phyloP scores from a whole-genome alignment of 371 early-diverging fungal genomes.

The Rhizopus stolonifer region DNA sequence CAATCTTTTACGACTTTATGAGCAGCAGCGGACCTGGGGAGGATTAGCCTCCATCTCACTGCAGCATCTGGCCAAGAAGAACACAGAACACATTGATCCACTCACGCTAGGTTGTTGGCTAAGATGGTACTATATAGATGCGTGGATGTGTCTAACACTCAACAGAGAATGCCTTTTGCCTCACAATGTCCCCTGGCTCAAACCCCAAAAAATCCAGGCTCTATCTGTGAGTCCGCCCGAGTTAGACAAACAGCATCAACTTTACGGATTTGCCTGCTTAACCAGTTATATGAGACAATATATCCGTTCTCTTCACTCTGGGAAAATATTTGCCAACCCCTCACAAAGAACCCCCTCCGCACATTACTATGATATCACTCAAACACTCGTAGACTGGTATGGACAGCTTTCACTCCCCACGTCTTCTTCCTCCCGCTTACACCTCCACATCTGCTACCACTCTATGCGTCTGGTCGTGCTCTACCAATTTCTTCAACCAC shows the following conservation, averaged over 20 bases:
- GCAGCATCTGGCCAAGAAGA: conserved; percentile 15
- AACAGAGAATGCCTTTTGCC: conserved; percentile 39
- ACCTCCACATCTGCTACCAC: conserved; percentile 45
- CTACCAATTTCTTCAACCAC: conserved; percentile 35
- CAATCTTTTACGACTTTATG: conserved; percentile 28
- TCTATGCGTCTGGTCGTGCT: conserved; percentile 44
- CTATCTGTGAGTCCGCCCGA: background rate
- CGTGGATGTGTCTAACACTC: conserved; percentile 45
- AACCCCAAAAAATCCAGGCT: background rate
- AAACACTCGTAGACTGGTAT: conserved; percentile 31
- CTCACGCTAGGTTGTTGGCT: conserved; percentile 20
- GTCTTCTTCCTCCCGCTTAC: conserved; percentile 16
- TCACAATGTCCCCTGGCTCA: conserved; percentile 23
- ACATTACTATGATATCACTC: conserved; percentile 34
- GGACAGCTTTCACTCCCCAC: conserved; percentile 5
- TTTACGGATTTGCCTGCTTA: conserved; percentile 29
- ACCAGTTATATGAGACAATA: conserved; percentile 42
- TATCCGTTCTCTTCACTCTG: conserved; percentile 29
- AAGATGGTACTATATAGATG: conserved; percentile 51
- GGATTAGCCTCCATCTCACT: conserved; percentile 29
- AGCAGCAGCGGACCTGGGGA: conserved; percentile 35
- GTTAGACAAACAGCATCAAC: background rate
- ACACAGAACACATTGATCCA: conserved; percentile 4
- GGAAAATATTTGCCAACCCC: conserved; percentile 16
- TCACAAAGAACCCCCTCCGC: conserved; percentile 22